A percentile compares a stretch with the other conserved stretches of the same genome.
These are phyloP conservation scores for Nicotiana tomentosiformis DNA, from an alignment of 257 asterid species.

Conservation along the genomic window DNA sequence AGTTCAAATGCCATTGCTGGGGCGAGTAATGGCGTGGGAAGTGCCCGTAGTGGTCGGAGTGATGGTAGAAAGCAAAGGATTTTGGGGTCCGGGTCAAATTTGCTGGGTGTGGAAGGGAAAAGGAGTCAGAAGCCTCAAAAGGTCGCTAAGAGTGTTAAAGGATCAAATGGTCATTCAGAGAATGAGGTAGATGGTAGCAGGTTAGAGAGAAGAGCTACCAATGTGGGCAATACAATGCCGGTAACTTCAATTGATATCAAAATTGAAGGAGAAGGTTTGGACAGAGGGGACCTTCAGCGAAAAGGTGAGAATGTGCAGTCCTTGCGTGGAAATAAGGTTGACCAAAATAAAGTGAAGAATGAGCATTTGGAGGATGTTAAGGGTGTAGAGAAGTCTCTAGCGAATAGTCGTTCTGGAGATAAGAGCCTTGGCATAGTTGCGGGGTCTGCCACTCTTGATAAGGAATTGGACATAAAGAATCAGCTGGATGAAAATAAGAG, in stretches of 20 bases:
- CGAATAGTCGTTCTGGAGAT: constrained; percentile 19
- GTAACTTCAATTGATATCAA: constrained; percentile 38
- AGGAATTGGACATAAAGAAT: constrained; percentile 30
- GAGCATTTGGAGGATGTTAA: constrained; percentile 28
- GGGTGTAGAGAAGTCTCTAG: constrained; percentile 28
- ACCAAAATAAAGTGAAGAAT: constrained; percentile 19
- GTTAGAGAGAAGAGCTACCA: constrained; percentile 36
- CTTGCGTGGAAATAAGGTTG: constrained; percentile 20
- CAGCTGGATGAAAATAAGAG: constrained; percentile 28
- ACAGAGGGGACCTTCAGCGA: constrained; percentile 30
- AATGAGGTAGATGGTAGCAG: constrained; percentile 34
- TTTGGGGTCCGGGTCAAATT: constrained; percentile 37
- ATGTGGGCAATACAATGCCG: constrained; percentile 31
- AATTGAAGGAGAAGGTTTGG: constrained; percentile 29
- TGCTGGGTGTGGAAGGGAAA: constrained; percentile 27
- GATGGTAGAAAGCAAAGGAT: constrained; percentile 40
- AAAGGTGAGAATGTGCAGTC: constrained; percentile 18
- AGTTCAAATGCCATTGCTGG: constrained; percentile 35
- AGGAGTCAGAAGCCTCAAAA: constrained; percentile 38
- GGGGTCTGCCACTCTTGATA: constrained; percentile 30
- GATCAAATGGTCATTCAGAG: constrained; percentile 38
- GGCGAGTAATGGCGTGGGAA: constrained; percentile 29
- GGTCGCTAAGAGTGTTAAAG: constrained; percentile 43
- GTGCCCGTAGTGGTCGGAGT: constrained; percentile 33
- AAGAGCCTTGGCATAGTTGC: neutral